Evolutionary conservation across 352 stramenopile species (phyloP).

Genomic region (Elongisporangium undulatum): DNA sequence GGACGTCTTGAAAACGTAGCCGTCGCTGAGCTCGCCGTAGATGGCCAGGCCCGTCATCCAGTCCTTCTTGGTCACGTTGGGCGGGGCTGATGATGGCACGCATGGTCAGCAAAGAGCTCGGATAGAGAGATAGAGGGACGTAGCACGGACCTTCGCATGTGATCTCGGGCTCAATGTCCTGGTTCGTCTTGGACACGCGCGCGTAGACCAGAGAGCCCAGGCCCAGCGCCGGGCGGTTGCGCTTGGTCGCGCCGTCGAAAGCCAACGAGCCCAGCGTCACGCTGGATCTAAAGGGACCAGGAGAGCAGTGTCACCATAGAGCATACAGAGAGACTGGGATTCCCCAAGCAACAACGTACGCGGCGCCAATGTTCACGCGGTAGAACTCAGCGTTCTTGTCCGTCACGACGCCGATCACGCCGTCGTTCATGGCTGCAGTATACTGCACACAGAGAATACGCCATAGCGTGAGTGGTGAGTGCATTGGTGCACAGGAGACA

Average conservation of each 20-base stretch:
- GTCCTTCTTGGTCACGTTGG: slow-evolving; percentile 92
- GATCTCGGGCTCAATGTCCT: slow-evolving; percentile 92
- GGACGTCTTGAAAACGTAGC: slow-evolving; percentile 88
- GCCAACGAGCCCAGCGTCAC: slow-evolving; percentile 72
- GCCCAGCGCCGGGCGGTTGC: slow-evolving; percentile 93
- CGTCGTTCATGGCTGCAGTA: slow-evolving; percentile 75
- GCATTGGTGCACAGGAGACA: not conserved
- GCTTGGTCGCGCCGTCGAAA: slow-evolving; percentile 98
- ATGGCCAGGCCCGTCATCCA: slow-evolving; percentile 98
- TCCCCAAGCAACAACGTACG: slow-evolving; percentile 43
- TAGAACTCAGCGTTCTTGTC: slow-evolving; percentile 94
- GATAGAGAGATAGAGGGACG: not conserved
- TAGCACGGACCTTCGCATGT: slow-evolving; percentile 86
- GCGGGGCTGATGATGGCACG: slow-evolving; percentile 33
- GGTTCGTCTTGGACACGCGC: slow-evolving; percentile 84
- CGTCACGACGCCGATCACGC: slow-evolving; percentile 93
- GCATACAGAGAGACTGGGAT: not conserved
- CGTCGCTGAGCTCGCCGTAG: slow-evolving; percentile 94
- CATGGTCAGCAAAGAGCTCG: slow-evolving; percentile 13
- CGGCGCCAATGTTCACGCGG: slow-evolving; percentile 92
- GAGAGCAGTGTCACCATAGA: slow-evolving; percentile 1
- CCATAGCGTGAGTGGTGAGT: slow-evolving; percentile 1
- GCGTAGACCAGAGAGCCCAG: slow-evolving; percentile 94
- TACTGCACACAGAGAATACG: slow-evolving; percentile 39
- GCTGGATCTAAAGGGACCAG: slow-evolving; percentile 42